Base-by-base conservation (phyloP, 768 basidiomycete species). In the Paxillus ammoniavirescens region DNA sequence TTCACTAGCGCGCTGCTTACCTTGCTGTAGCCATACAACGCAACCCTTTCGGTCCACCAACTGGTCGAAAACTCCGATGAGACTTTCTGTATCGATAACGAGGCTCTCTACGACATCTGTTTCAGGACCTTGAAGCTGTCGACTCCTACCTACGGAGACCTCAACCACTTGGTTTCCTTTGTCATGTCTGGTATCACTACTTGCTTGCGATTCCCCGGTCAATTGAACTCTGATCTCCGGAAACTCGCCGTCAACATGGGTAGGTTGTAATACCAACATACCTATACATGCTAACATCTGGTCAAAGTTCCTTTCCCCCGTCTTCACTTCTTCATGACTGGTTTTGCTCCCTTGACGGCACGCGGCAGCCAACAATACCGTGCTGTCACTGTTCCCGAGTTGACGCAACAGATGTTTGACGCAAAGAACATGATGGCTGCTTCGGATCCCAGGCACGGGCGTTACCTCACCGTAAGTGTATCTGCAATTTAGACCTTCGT, bases 231-330 rank as follows among this genome's bases (percentile, higher is more conserved):
- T 36, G 97, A 99, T 71, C 82, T 99, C 52, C 82, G 97, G 71
- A 99, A 99, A 77, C 78, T 99, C 63, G 96, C 96, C 54, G 96
- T 98, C 70, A 99, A 99, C 86, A 94, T 99, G 94, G 93, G 92
- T 88, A 71, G 38, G 81, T 79, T 9, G 45, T n/a, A 8, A 18
- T 13, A 8, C 35, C 6, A 26, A 10, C 15, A 2, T 13, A 1
- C 30, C 2, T 49, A 28, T 17, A 42, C 42, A 14, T 33, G 30
- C 52, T 65, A n/a, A 64, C 42, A 8, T 38, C 15, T 3, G 2
- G 47, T 8, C 18, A 0, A 60, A 93, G 94, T 96, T 69, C 94
- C 94, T 14, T 96, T 96, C 91, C 93, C 93, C 43, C 93, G 95
- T 87, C 90, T 99, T 21, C 96, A 99, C 75, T 98, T 98, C 84